Conservation (phyloP, 441 rosid species). For the Bruguiera hainesii region DNA sequence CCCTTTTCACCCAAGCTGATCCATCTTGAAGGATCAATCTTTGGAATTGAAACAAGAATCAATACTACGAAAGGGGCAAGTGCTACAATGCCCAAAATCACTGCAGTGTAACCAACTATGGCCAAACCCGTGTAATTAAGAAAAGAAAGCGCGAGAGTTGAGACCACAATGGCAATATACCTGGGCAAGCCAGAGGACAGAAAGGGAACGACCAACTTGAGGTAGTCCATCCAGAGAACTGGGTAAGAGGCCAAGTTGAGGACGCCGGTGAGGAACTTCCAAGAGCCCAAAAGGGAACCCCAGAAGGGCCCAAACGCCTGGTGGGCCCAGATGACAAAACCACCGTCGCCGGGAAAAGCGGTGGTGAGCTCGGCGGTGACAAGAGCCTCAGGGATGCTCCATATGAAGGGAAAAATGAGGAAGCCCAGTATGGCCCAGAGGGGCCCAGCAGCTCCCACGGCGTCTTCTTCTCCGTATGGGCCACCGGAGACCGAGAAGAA, state of each 20-base stretch:
- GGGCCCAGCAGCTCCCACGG: constrained; percentile 73
- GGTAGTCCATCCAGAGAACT: constrained; percentile 59
- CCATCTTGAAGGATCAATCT: constrained; percentile 66
- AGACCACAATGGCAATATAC: constrained; percentile 33
- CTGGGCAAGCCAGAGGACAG: constrained; percentile 61
- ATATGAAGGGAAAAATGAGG: constrained; percentile 51
- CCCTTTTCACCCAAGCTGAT: constrained; percentile 52
- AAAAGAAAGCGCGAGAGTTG: constrained; percentile 49
- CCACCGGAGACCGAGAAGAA: constrained; percentile 79
- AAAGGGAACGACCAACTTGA: constrained; percentile 46
- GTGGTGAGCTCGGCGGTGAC: constrained; percentile 73
- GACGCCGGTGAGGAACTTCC: constrained; percentile 77
- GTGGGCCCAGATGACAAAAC: constrained; percentile 81
- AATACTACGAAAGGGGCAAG: constrained; percentile 63
- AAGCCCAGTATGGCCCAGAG: constrained; percentile 60
- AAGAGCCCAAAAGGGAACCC: constrained; percentile 79
- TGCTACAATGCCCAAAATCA: constrained; percentile 53
- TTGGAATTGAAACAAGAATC: constrained; percentile 60
- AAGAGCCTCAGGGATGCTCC: constrained; percentile 60
- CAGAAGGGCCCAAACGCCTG: constrained; percentile 72
- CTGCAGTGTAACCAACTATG: constrained; percentile 65
- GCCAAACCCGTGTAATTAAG: constrained; percentile 60
- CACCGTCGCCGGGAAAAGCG: constrained; percentile 77
- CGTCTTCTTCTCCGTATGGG: constrained; percentile 71
- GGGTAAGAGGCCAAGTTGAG: constrained; percentile 76